phyloP scores from a whole-genome alignment of 768 basidiomycete species.

The Tulasnella sp. region DNA sequence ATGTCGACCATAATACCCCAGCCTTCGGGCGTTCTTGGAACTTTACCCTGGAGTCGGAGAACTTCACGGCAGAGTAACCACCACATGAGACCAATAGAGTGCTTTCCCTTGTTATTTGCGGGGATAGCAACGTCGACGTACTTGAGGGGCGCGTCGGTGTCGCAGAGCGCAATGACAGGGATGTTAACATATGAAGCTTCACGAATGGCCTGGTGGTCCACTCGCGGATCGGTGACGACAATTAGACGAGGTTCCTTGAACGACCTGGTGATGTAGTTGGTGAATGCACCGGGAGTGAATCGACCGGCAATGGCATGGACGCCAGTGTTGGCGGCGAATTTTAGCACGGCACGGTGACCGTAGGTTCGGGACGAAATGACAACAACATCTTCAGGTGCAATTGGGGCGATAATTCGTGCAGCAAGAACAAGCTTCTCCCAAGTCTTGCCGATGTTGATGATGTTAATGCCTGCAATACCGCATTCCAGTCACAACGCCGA shows the following conservation, averaged over 20 bases:
- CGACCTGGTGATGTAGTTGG: constrained; percentile 99
- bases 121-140: constrained; percentile 99
- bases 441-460: constrained; percentile 98
- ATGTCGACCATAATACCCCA: constrained; percentile 99
- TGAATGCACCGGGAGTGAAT: constrained; percentile 98
- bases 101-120: constrained; percentile 98
- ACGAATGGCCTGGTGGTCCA: constrained; percentile 99
- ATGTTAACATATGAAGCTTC: constrained; percentile 99
- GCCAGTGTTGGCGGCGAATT: constrained; percentile 96
- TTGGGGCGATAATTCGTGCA: constrained; percentile 93
- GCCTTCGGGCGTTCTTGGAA: constrained; percentile 84
- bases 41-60: constrained; percentile 88
- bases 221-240: constrained; percentile 96
- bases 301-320: constrained; percentile 98
- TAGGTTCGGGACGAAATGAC: constrained; percentile 98
- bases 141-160: constrained; percentile 95
- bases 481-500: constrained; percentile 23
- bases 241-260: constrained; percentile 99
- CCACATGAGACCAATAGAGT: constrained; percentile 96
- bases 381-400: constrained; percentile 95
- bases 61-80: constrained; percentile 97
- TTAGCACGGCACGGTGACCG: constrained; percentile 98
- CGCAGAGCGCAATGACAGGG: constrained; percentile 98
- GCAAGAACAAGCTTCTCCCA: constrained; percentile 99
- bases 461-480: constrained; percentile 73